These are phyloP conservation scores for Plantago lanceolata DNA, from an alignment of 305 asterid genomes.

Conservation along the genomic window DNA sequence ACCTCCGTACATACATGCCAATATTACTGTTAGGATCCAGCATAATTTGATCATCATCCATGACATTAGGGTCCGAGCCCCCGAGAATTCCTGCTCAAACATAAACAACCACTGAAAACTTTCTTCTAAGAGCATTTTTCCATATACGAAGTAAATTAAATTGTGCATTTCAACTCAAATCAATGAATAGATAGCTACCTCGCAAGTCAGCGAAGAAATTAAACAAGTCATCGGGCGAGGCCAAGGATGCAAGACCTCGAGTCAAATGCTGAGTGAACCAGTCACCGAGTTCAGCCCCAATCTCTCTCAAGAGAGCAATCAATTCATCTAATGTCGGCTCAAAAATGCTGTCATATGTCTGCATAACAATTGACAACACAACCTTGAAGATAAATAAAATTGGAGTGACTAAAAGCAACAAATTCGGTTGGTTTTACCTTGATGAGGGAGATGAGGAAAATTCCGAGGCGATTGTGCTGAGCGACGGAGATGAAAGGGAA, in stretches of 20 bases:
- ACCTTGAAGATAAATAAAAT: neutral
- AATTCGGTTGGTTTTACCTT: slow-evolving; percentile 38
- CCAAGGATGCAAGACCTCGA: slow-evolving; percentile 51
- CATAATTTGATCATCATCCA: slow-evolving; percentile 85
- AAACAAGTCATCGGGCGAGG: slow-evolving; percentile 80
- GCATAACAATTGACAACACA: slow-evolving; percentile 17
- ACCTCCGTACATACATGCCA: slow-evolving; percentile 75
- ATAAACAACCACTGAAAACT: slow-evolving; percentile 2
- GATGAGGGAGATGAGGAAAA: slow-evolving; percentile 63
- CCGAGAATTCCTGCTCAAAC: slow-evolving; percentile 58
- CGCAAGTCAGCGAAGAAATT: slow-evolving; percentile 70
- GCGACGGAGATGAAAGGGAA: slow-evolving; percentile 76
- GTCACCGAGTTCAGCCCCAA: slow-evolving; percentile 53
- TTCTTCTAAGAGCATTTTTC: neutral
- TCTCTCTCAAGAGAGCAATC: slow-evolving; percentile 51
- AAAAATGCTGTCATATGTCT: slow-evolving; percentile 67
- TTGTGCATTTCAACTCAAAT: neutral
- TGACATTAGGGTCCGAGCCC: slow-evolving; percentile 51
- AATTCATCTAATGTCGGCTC: slow-evolving; percentile 79
- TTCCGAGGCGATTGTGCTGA: slow-evolving; percentile 78
- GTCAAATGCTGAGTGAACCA: slow-evolving; percentile 70
- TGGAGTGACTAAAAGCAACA: neutral
- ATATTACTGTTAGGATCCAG: slow-evolving; percentile 75
- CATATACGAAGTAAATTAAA: neutral
- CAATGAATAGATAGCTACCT: slow-evolving; percentile 37